phyloP scores from a whole-genome alignment of 2,329 filamentous ascomycete genomes.

The Furcasterigmium sp. region DNA sequence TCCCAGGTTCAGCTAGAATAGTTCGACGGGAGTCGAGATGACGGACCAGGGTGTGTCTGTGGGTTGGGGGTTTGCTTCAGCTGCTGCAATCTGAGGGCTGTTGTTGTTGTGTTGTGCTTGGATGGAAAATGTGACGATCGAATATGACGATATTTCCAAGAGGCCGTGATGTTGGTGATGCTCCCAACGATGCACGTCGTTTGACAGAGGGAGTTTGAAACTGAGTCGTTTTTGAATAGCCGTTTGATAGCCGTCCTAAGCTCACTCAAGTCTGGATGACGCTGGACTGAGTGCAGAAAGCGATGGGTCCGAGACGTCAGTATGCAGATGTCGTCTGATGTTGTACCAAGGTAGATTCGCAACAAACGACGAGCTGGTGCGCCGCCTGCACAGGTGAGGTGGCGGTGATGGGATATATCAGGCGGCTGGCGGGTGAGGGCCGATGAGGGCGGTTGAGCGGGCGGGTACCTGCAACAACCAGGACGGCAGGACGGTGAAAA shows the following conservation, averaged over 20 bases:
- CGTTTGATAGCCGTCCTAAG: neutral
- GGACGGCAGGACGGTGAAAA: neutral
- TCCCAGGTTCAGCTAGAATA: slow-evolving; percentile 1
- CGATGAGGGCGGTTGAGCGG: neutral
- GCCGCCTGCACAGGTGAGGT: neutral
- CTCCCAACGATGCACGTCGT: too few relatives aligned
- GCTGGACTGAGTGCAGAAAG: too few relatives aligned
- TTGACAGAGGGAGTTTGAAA: too few relatives aligned
- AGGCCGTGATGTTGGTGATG: too few relatives aligned
- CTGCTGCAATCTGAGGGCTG: neutral
- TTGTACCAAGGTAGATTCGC: too few relatives aligned
- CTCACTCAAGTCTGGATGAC: too few relatives aligned
- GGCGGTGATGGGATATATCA: neutral
- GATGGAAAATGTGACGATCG: too few relatives aligned
- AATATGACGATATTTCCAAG: too few relatives aligned
- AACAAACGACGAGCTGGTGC: too few relatives aligned
- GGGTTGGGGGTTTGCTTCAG: neutral
- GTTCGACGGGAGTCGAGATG: slow-evolving; percentile 2
- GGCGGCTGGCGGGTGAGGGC: neutral
- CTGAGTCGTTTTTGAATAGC: neutral
- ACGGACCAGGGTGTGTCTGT: neutral
- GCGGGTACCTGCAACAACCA: neutral
- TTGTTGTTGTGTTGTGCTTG: too few relatives aligned
- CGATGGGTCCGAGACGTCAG: too few relatives aligned
- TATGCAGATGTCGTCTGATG: neutral